These are phyloP conservation scores for Septoria petroselini DNA, from an alignment of 2,329 filamentous ascomycete genomes.

Conservation along the genomic window DNA sequence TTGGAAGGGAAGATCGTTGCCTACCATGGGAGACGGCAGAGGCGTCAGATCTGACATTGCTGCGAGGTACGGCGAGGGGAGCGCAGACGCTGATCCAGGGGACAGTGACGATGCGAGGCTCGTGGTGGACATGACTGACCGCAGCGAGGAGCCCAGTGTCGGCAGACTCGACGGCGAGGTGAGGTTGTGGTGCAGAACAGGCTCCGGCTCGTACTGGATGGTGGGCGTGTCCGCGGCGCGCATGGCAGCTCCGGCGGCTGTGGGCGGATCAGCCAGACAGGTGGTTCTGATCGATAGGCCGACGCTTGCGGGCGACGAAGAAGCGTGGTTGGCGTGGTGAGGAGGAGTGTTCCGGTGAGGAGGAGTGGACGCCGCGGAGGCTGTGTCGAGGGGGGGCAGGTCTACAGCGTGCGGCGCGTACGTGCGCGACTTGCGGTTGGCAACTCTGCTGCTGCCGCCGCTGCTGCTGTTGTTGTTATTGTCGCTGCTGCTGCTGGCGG, in stretches of 20 bases:
- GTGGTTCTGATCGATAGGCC: conserved; percentile 28
- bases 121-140: conserved; percentile 43
- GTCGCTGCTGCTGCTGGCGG: no score
- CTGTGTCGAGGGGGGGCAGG: conserved; percentile 21
- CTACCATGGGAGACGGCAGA: conserved; percentile 49
- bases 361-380: conserved; percentile 13
- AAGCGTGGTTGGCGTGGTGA: background rate
- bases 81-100: conserved; percentile 45
- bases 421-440: conserved; percentile 4
- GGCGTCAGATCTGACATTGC: conserved; percentile 52
- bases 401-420: conserved; percentile 17
- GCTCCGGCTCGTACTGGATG: conserved; percentile 20
- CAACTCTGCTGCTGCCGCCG: background rate
- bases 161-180: conserved; percentile 36
- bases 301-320: conserved; percentile 22
- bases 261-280: conserved; percentile 11
- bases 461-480: no score
- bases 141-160: conserved; percentile 34
- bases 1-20: conserved; percentile 41
- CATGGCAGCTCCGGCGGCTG: conserved; percentile 12
- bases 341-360: conserved; percentile 14
- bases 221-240: conserved; percentile 21
- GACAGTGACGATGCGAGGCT: conserved; percentile 48
- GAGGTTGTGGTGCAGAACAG: conserved; percentile 37
- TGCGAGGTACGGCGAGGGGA: conserved; percentile 49